Evolutionary conservation across 2,329 filamentous ascomycete genomes (phyloP).

Genomic region (Moelleriella libera): DNA sequence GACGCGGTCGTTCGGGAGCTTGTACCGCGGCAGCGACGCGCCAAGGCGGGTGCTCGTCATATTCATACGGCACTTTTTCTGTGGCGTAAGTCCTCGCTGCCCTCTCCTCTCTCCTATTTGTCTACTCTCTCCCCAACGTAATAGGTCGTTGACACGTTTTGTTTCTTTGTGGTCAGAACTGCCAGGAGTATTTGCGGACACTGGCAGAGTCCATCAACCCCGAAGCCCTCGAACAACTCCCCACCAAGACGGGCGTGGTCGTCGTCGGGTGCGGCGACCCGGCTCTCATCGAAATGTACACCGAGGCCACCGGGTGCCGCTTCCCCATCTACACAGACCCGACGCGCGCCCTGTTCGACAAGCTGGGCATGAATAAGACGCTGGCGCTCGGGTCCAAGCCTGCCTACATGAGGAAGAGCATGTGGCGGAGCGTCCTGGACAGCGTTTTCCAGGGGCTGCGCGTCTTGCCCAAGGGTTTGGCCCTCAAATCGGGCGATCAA

Average conservation of each 20-base stretch:
- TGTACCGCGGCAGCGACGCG: slow-evolving; percentile 42
- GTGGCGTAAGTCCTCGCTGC: slow-evolving; percentile 42
- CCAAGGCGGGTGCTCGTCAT: slow-evolving; percentile 50
- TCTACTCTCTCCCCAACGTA: no score
- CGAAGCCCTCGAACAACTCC: slow-evolving; percentile 32
- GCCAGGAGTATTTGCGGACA: slow-evolving; percentile 58
- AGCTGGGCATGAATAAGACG: slow-evolving; percentile 55
- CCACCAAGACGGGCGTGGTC: slow-evolving; percentile 46
- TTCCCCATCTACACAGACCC: slow-evolving; percentile 73
- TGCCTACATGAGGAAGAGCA: slow-evolving; percentile 46
- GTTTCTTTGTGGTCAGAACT: slow-evolving; percentile 36
- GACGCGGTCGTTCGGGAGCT: slow-evolving; percentile 44
- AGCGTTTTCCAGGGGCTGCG: slow-evolving; percentile 47
- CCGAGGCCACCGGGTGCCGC: slow-evolving; percentile 43
- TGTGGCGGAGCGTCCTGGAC: slow-evolving; percentile 32
- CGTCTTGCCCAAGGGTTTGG: slow-evolving; percentile 41
- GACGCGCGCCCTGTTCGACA: slow-evolving; percentile 47
- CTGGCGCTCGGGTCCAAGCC: slow-evolving; percentile 45
- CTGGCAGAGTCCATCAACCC: slow-evolving; percentile 45
- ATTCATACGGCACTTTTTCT: slow-evolving; percentile 71
- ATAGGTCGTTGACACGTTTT: no score
- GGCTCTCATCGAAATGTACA: slow-evolving; percentile 53
- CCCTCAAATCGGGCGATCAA: slow-evolving; percentile 49
- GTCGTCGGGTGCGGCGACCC: slow-evolving; percentile 62
- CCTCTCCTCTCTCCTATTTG: no score